Evolutionary conservation across 495 filamentous ascomycete genomes (phyloP), one percentile per base, ranked within the genome.

Genomic region (Penicillium flavigenum): DNA sequence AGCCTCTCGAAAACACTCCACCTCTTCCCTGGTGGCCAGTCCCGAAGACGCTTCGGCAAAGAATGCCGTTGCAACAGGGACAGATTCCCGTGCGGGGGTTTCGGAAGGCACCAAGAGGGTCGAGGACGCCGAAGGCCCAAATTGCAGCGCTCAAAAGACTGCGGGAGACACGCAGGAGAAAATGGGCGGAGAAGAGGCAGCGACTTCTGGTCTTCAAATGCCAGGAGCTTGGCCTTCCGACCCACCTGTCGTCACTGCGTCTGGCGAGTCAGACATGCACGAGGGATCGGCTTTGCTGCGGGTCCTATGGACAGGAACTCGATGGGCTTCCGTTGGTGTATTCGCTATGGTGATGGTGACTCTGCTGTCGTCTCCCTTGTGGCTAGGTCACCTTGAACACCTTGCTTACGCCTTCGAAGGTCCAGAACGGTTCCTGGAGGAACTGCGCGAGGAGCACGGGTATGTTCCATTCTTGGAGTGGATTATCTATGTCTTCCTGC

Each of bases 71-170:
- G 36, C 44, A 46, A 46, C 44, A 46, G 44, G 44, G 47, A 19
- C 20, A 39, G 22, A 51, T 36, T 51, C 49, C 49, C 24, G 49
- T 52, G 49, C 49, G 36, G 49, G 36, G 49, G 49, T 48, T 48
- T 47, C 45, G 26, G 10, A 48, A 32, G 36, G 36, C 19, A 17
- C 34, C 14, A n/a, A 29, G 36, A 41, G 24, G 36, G 29, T 48
- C 2, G 46, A 39, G 34, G 22, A 29, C 1, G 36, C 49, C 34
- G 12, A 50, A 22, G 11, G 1, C 36, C 24, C 22, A 4, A 10
- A 16, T 26, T 2, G 22, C 49, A 39, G 22, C 32, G 20, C 36
- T 41, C 36, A 27, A 27, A 14, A 52, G 49, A 11, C 3, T 29
- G 36, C 49, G 31, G 36, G 14, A 41, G 49, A 52, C 29, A 24